phyloP scores from a whole-genome alignment of 805 yeast species.

The Lipomyces lipofer region DNA sequence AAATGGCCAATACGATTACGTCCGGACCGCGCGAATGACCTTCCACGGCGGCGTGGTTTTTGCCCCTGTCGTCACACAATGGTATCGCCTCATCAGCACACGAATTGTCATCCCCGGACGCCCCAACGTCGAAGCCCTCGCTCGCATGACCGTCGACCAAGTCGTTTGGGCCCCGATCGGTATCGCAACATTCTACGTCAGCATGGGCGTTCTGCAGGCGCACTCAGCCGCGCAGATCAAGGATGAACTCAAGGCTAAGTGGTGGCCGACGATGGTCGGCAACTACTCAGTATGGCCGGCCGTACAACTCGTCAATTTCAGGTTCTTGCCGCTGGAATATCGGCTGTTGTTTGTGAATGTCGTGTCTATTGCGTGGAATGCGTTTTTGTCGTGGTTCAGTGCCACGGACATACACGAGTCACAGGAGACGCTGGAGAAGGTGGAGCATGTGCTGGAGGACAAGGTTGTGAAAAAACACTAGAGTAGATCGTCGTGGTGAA shows the following conservation, averaged over 20 bases:
- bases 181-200: slow-evolving; percentile 67
- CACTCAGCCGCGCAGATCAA: slow-evolving; percentile 45
- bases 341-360: slow-evolving; percentile 69
- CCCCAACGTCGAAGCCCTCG: slow-evolving; percentile 41
- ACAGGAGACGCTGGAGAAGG: slow-evolving; percentile 6
- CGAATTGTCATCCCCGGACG: slow-evolving; percentile 21
- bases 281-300: slow-evolving; percentile 85
- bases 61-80: slow-evolving; percentile 70
- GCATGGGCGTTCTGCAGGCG: slow-evolving; percentile 68
- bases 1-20: slow-evolving; percentile 47
- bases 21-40: slow-evolving; percentile 62
- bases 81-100: slow-evolving; percentile 43
- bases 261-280: slow-evolving; percentile 59
- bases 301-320: slow-evolving; percentile 67
- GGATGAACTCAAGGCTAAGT: slow-evolving; percentile 44
- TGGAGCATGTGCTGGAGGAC: slow-evolving; percentile 16
- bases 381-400: slow-evolving; percentile 56
- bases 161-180: slow-evolving; percentile 68
- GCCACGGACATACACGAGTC: slow-evolving; percentile 9
- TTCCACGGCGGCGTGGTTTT: slow-evolving; percentile 72
- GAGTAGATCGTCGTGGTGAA: too few relatives aligned
- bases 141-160: slow-evolving; percentile 71
- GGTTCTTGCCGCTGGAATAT: slow-evolving; percentile 37
- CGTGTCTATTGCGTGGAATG: slow-evolving; percentile 80
- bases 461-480: slow-evolving; percentile 1